Conservation (phyloP, 164 flowering plant species). For the Nymphaea colorata region DNA sequence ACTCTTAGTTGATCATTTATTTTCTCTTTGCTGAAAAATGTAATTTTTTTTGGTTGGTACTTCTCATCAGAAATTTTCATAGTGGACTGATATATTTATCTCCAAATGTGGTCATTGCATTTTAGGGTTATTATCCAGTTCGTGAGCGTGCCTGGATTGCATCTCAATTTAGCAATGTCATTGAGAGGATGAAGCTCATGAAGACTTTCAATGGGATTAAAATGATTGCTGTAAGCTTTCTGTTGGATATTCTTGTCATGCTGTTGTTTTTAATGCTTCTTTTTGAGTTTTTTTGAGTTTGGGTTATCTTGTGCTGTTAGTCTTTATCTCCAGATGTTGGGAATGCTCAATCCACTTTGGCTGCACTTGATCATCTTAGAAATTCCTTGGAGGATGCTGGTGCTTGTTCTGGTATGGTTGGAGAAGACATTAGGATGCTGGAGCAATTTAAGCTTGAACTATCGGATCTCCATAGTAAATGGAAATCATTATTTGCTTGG, state of each 20-base stretch:
- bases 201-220: conserved; percentile 30
- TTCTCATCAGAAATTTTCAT: neutral
- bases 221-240: conserved; percentile 29
- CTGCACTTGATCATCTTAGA: conserved; percentile 24
- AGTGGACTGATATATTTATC: neutral
- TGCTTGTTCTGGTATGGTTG: conserved; percentile 21
- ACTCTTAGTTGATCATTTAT: neutral
- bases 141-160: conserved; percentile 62
- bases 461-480: conserved; percentile 38
- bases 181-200: conserved; percentile 34
- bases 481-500: conserved; percentile 84
- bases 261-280: neutral
- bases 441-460: conserved; percentile 30
- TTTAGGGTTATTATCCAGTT: conserved; percentile 83
- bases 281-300: no score
- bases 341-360: conserved; percentile 45
- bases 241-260: neutral
- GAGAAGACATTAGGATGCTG: conserved; percentile 31
- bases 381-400: conserved; percentile 11
- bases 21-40: neutral
- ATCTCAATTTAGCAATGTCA: conserved; percentile 28
- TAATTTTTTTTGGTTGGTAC: neutral
- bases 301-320: conserved; percentile 17
- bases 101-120: neutral
- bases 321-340: conserved; percentile 51